Percentiles rank a stretch among this genome's conserved stretches.
Conservation (phyloP, 2,329 filamentous ascomycete species). For the Pseudocercospora fuligena region DNA sequence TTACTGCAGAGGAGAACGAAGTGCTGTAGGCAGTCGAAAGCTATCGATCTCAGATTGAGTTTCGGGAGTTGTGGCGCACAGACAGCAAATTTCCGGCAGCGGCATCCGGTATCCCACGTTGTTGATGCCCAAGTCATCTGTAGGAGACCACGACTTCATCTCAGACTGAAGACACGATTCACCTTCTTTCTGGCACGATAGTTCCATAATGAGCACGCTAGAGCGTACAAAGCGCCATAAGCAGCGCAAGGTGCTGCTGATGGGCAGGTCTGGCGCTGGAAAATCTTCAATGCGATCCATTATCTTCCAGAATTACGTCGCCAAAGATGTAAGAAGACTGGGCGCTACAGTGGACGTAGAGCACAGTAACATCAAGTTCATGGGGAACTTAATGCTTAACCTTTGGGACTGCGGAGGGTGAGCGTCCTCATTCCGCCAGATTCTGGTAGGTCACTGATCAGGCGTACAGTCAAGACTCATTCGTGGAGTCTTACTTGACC, state of each 20-base stretch:
- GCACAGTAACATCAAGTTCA: constrained; percentile 97
- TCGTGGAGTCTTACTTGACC: constrained; percentile 97
- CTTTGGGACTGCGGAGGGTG: constrained; percentile 97
- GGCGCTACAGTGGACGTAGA: constrained; percentile 98
- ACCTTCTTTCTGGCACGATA: neutral
- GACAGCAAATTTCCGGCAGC: neutral
- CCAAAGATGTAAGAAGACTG: constrained; percentile 87
- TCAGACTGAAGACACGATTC: neutral
- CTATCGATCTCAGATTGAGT: neutral
- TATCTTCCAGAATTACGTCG: constrained; percentile 98
- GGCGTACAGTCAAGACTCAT: constrained; percentile 79
- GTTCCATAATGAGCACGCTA: constrained; percentile 33
- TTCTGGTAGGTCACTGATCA: constrained; percentile 23
- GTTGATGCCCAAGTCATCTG: neutral
- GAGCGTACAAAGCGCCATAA: constrained; percentile 54
- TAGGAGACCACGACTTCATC: neutral
- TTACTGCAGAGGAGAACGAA: neutral
- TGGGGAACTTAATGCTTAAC: constrained; percentile 95
- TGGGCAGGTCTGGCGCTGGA: constrained; percentile 94
- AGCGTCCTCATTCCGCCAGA: constrained; percentile 37
- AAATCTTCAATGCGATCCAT: constrained; percentile 99
- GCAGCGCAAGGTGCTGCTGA: constrained; percentile 59
- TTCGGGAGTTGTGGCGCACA: neutral
- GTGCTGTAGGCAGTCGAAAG: too few relatives aligned
- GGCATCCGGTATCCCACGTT: neutral